A percentile compares a stretch with the other conserved stretches of the same genome.
Evolutionary conservation across 2,329 filamentous ascomycete genomes (phyloP).

Genomic region (Fusarium albidum): DNA sequence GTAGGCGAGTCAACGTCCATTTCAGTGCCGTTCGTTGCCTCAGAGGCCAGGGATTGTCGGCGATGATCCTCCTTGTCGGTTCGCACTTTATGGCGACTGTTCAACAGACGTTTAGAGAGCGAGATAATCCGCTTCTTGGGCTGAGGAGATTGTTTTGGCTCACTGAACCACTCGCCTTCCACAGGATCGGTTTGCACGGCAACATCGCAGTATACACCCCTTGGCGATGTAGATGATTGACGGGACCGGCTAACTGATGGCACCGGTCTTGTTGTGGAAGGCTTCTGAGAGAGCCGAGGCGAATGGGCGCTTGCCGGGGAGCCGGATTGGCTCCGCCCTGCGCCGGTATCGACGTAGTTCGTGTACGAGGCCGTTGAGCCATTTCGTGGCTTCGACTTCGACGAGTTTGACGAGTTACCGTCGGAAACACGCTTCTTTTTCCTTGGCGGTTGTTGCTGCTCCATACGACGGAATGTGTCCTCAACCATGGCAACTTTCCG

Average conservation of each 20-base stretch:
- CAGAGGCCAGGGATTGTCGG: slow-evolving; percentile 32
- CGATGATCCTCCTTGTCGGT: slow-evolving; percentile 51
- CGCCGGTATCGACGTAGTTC: slow-evolving; percentile 62
- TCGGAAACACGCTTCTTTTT: slow-evolving; percentile 72
- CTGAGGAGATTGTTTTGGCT: slow-evolving; percentile 45
- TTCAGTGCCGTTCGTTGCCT: slow-evolving; percentile 41
- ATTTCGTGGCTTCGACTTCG: slow-evolving; percentile 51
- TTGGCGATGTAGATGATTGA: slow-evolving; percentile 49
- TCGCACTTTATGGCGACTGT: slow-evolving; percentile 55
- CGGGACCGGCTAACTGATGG: slow-evolving; percentile 45
- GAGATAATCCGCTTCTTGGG: slow-evolving; percentile 60
- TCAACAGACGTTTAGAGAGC: slow-evolving; percentile 61
- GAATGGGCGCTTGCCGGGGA: slow-evolving; percentile 58
- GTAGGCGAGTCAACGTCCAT: slow-evolving; percentile 53
- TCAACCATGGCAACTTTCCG: slow-evolving; percentile 73
- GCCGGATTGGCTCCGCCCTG: slow-evolving; percentile 61
- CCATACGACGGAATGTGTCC: slow-evolving; percentile 69
- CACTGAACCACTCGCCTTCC: slow-evolving; percentile 61
- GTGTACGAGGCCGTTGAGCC: slow-evolving; percentile 47
- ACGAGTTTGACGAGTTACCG: slow-evolving; percentile 48
- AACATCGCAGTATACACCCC: slow-evolving; percentile 58
- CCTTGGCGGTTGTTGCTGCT: slow-evolving; percentile 62
- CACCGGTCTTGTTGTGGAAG: slow-evolving; percentile 39
- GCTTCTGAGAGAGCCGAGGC: slow-evolving; percentile 44
- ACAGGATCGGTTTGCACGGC: slow-evolving; percentile 64